These are phyloP conservation scores for Entoloma clypeatum DNA, from an alignment of 1,284 basidiomycete genomes.

Conservation along the genomic window DNA sequence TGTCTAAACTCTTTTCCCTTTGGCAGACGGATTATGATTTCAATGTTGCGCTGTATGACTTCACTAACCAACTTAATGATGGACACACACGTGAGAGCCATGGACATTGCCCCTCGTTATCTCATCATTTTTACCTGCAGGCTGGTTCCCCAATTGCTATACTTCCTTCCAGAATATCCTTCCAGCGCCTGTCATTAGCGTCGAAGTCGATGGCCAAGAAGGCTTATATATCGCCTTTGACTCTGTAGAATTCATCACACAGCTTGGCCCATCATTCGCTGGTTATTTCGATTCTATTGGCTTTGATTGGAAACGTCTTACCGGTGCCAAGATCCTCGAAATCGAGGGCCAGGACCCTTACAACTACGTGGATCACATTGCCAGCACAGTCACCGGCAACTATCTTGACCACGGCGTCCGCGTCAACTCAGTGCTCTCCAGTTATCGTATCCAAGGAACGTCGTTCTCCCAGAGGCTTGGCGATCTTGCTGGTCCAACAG, in stretches of 20 bases:
- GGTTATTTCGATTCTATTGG: slow-evolving; percentile 46
- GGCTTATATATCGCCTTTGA: slow-evolving; percentile 57
- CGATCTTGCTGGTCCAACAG: slow-evolving; percentile 53
- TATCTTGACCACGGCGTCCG: slow-evolving; percentile 61
- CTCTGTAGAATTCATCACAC: slow-evolving; percentile 44
- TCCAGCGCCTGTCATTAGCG: slow-evolving; percentile 53
- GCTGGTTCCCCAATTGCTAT: slow-evolving; percentile 59
- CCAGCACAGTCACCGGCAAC: slow-evolving; percentile 56
- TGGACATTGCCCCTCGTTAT: background rate
- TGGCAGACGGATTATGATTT: slow-evolving; percentile 61
- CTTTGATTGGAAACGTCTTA: slow-evolving; percentile 57
- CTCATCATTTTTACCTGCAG: slow-evolving; percentile 25
- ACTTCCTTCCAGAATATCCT: slow-evolving; percentile 53
- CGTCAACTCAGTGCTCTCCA: slow-evolving; percentile 60
- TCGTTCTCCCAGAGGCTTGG: slow-evolving; percentile 54
- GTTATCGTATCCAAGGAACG: slow-evolving; percentile 48
- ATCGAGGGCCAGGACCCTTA: slow-evolving; percentile 55
- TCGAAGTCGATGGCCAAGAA: slow-evolving; percentile 51
- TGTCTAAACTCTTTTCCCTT: slow-evolving; percentile 6
- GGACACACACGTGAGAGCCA: slow-evolving; percentile 54
- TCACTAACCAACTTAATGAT: slow-evolving; percentile 57
- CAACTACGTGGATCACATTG: slow-evolving; percentile 53
- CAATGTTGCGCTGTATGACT: slow-evolving; percentile 53
- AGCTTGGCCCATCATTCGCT: slow-evolving; percentile 44
- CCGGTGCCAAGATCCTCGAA: slow-evolving; percentile 52